phyloP scores from a whole-genome alignment of 768 basidiomycete genomes.

The Crassisporium funariophilum region DNA sequence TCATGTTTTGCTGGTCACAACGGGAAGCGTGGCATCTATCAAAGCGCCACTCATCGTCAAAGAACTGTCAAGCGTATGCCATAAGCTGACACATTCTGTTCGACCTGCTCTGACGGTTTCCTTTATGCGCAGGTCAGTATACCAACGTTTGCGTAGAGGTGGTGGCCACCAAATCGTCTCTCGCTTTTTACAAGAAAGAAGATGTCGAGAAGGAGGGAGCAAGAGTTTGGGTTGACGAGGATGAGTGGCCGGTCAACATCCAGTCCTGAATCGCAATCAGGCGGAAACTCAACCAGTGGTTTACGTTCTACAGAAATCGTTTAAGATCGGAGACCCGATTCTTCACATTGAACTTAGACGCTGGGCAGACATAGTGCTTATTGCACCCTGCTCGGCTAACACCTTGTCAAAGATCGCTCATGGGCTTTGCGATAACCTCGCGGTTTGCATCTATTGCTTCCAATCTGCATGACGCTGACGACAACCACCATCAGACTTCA shows the following conservation, averaged over 20 bases:
- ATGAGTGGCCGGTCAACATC: slow-evolving; percentile 86
- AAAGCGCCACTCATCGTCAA: slow-evolving; percentile 89
- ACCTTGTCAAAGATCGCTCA: slow-evolving; percentile 91
- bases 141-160: slow-evolving; percentile 78
- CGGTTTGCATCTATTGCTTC: slow-evolving; percentile 41
- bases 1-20: slow-evolving; percentile 83
- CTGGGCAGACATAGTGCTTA: slow-evolving; percentile 95
- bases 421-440: slow-evolving; percentile 89
- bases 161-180: slow-evolving; percentile 75
- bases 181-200: slow-evolving; percentile 70
- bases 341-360: slow-evolving; percentile 92
- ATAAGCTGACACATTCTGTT: neutral
- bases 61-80: slow-evolving; percentile 61
- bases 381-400: slow-evolving; percentile 97
- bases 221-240: slow-evolving; percentile 84
- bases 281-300: neutral
- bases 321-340: slow-evolving; percentile 86
- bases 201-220: slow-evolving; percentile 55
- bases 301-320: slow-evolving; percentile 53
- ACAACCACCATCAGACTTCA: slow-evolving; percentile 52
- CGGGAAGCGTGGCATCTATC: slow-evolving; percentile 95
- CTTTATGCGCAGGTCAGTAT: slow-evolving; percentile 49
- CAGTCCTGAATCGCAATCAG: too few relatives aligned
- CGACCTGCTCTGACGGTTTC: slow-evolving; percentile 1
- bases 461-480: neutral